A percentile compares a stretch with the other conserved stretches of the same genome.
Conservation (phyloP, 2,329 filamentous ascomycete species). For the Fusarium pseudocircinatum region DNA sequence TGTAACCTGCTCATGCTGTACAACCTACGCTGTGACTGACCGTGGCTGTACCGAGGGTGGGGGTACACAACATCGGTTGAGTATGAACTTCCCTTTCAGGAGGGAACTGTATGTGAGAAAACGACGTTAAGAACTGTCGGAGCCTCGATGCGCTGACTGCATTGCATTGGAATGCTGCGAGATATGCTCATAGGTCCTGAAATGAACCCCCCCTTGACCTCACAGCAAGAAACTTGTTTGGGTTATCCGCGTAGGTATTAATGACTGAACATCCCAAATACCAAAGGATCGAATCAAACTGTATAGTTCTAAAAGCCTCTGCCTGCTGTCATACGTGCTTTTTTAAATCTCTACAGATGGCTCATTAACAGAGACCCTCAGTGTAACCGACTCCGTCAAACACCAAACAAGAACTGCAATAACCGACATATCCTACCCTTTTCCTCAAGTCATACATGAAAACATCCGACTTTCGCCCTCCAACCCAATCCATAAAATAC, state of each 20-base stretch:
- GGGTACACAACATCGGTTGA: constrained; percentile 20
- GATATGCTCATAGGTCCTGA: not conserved
- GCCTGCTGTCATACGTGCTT: not conserved
- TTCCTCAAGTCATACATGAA: constrained; percentile 20
- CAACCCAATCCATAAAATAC: constrained; percentile 7
- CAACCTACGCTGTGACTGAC: constrained; percentile 24
- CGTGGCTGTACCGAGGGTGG: constrained; percentile 34
- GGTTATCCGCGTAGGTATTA: not conserved
- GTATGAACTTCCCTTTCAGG: constrained; percentile 1
- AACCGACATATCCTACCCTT: constrained; percentile 9
- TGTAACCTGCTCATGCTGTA: constrained; percentile 20
- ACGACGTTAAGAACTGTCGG: not conserved
- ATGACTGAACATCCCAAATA: not conserved
- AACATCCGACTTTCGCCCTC: constrained; percentile 6
- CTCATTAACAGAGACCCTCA: not conserved
- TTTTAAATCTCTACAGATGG: not conserved
- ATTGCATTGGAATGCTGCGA: not conserved
- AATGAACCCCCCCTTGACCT: not conserved
- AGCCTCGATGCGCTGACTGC: not conserved
- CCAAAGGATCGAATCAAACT: not conserved
- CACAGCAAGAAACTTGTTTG: not conserved
- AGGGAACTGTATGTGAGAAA: not conserved
- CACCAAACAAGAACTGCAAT: constrained; percentile 8
- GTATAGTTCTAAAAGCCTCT: not conserved
- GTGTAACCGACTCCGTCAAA: constrained; percentile 17